Evolutionary conservation across 257 asterid species (phyloP).

Genomic region (Capsicum rhomboideum): DNA sequence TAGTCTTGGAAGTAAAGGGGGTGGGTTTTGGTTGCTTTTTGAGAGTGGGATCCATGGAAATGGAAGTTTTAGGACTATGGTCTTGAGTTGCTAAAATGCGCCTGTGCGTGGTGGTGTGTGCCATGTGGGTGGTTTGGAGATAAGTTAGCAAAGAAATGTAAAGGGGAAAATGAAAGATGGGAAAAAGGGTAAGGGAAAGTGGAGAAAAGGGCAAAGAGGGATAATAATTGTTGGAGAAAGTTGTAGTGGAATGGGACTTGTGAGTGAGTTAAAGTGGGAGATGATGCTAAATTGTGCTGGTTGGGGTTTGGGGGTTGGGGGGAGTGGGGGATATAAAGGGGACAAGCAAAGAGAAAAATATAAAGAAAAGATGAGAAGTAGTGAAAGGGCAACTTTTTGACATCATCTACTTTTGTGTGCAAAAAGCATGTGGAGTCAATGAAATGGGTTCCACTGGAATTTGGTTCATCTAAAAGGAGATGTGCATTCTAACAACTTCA

Average conservation of each 20-base stretch:
- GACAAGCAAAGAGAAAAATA: neutral
- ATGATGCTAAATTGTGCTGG: slow-evolving; percentile 33
- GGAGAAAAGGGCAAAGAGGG: neutral
- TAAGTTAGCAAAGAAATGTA: neutral
- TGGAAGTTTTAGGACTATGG: slow-evolving; percentile 8
- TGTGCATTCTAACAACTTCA: neutral
- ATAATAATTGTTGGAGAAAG: neutral
- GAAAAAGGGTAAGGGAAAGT: neutral
- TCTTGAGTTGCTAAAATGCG: slow-evolving; percentile 6
- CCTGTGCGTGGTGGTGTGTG: slow-evolving; percentile 16
- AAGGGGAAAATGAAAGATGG: neutral
- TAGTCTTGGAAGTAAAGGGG: neutral
- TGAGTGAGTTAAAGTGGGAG: slow-evolving; percentile 11
- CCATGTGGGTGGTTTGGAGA: slow-evolving; percentile 8
- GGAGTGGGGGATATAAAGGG: neutral
- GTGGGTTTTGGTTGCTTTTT: neutral
- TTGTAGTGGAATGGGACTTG: slow-evolving; percentile 18
- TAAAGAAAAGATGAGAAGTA: neutral
- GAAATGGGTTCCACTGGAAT: neutral
- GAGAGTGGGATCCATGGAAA: slow-evolving; percentile 4
- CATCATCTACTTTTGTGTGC: neutral
- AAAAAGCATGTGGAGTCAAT: neutral
- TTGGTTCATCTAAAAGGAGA: neutral
- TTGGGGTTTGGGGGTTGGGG: neutral
- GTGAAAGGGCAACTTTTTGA: neutral